Evolutionary conservation across 106 monocot species (phyloP).

Genomic region (Dioscorea alata): DNA sequence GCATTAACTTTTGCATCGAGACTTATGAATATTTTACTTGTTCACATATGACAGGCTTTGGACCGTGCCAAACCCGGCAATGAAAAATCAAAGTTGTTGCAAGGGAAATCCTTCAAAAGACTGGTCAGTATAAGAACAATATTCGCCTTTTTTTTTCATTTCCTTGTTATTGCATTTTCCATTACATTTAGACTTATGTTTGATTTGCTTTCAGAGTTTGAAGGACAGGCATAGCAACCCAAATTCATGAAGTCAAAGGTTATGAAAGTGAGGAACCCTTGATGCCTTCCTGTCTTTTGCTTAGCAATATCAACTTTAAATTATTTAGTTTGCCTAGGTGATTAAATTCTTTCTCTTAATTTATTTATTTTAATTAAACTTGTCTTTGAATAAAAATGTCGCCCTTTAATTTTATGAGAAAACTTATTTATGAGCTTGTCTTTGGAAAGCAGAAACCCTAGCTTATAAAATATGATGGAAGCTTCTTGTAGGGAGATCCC

Average conservation of each 20-base stretch:
- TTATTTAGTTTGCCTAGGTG: no score
- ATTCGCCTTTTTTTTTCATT: not conserved
- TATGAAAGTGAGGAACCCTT: no score
- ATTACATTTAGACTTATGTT: not conserved
- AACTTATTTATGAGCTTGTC: no score
- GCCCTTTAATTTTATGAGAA: no score
- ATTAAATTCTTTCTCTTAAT: no score
- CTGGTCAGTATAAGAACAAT: slow-evolving; percentile 33
- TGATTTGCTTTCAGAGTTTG: slow-evolving; percentile 21
- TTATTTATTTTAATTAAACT: no score
- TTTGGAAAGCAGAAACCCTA: no score
- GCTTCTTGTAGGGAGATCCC: no score
- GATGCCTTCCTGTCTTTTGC: no score
- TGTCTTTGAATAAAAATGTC: no score
- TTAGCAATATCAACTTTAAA: no score
- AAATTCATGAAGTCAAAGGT: slow-evolving; percentile 2
- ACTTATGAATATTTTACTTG: not conserved
- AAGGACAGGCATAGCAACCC: slow-evolving; percentile 28
- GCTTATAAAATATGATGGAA: no score
- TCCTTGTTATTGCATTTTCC: not conserved
- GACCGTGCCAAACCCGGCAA: slow-evolving; percentile 68
- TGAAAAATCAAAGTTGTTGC: slow-evolving; percentile 36
- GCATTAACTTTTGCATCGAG: not conserved
- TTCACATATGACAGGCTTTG: slow-evolving; percentile 41
- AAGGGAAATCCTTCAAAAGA: slow-evolving; percentile 58